These are phyloP conservation scores for Lycium barbarum DNA, from an alignment of 257 asterid species.

Conservation along the genomic window DNA sequence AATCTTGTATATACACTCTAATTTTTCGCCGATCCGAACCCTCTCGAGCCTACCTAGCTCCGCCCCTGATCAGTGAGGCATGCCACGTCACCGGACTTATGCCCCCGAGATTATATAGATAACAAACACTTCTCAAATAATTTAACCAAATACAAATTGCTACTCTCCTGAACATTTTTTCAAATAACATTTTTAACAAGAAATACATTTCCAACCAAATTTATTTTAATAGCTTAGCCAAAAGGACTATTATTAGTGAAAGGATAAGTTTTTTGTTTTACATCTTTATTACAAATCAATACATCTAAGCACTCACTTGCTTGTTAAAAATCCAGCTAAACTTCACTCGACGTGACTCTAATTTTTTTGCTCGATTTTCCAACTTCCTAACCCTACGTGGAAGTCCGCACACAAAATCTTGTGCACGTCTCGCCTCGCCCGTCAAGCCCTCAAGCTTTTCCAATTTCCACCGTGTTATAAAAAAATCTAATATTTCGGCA, in stretches of 20 bases:
- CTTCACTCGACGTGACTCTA: neutral
- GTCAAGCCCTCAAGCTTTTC: conserved; percentile 41
- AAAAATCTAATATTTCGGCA: conserved; percentile 42
- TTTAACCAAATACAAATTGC: neutral
- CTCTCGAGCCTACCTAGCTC: too few species aligned
- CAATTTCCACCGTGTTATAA: conserved; percentile 41
- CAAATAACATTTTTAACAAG: neutral
- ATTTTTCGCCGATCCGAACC: too few species aligned
- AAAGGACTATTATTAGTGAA: too few species aligned
- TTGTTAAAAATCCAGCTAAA: conserved; percentile 50
- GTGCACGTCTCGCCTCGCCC: conserved; percentile 41
- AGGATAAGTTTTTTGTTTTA: neutral
- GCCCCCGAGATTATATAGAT: too few species aligned
- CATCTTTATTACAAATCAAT: neutral
- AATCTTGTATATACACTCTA: too few species aligned
- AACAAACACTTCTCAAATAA: too few species aligned
- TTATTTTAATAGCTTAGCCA: too few species aligned
- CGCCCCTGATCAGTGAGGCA: too few species aligned
- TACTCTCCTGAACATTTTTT: neutral
- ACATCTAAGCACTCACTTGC: conserved; percentile 15
- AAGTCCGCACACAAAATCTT: conserved; percentile 46
- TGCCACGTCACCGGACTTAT: too few species aligned
- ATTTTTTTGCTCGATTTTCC: conserved; percentile 29
- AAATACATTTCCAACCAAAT: neutral
- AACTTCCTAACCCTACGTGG: conserved; percentile 33